These are phyloP conservation scores for Candida tammaniensis DNA, from an alignment of 805 yeast species.

Conservation along the genomic window DNA sequence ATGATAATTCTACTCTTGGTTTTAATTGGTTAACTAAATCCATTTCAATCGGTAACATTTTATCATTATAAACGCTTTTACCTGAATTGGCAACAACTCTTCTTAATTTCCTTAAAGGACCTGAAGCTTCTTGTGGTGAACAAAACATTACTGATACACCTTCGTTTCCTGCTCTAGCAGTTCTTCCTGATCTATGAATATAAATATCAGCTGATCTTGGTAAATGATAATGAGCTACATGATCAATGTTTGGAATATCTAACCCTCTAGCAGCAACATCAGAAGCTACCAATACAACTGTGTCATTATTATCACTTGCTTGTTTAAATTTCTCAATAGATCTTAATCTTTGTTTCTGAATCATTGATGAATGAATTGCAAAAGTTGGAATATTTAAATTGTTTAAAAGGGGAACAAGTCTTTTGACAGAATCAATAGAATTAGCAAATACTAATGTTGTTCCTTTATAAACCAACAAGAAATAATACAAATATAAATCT, in stretches of 20 bases:
- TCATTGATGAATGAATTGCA: slow-evolving; percentile 90
- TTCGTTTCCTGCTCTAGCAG: slow-evolving; percentile 92
- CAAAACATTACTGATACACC: slow-evolving; percentile 96
- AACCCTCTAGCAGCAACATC: slow-evolving; percentile 99
- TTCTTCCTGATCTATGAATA: slow-evolving; percentile 95
- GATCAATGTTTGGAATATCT: slow-evolving; percentile 86
- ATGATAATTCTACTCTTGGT: slow-evolving; percentile 65
- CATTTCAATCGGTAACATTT: slow-evolving; percentile 71
- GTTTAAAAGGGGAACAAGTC: slow-evolving; percentile 72
- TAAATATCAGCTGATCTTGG: slow-evolving; percentile 94
- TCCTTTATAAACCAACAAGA: slow-evolving; percentile 82
- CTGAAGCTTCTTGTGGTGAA: slow-evolving; percentile 90
- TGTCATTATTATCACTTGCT: slow-evolving; percentile 44
- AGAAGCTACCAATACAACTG: slow-evolving; percentile 80
- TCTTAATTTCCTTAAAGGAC: slow-evolving; percentile 77
- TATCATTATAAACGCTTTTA: slow-evolving; percentile 42
- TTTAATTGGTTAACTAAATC: slow-evolving; percentile 69
- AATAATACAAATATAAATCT: slow-evolving; percentile 87
- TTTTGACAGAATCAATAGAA: slow-evolving; percentile 91
- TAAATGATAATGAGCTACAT: slow-evolving; percentile 92
- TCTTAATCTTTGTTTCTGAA: slow-evolving; percentile 87
- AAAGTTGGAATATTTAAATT: slow-evolving; percentile 67
- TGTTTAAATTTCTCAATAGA: slow-evolving; percentile 77
- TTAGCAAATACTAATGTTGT: slow-evolving; percentile 89
- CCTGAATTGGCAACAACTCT: slow-evolving; percentile 44